Evolutionary conservation across 2,329 filamentous ascomycete species (phyloP).

Genomic region (Neonectria sp.): DNA sequence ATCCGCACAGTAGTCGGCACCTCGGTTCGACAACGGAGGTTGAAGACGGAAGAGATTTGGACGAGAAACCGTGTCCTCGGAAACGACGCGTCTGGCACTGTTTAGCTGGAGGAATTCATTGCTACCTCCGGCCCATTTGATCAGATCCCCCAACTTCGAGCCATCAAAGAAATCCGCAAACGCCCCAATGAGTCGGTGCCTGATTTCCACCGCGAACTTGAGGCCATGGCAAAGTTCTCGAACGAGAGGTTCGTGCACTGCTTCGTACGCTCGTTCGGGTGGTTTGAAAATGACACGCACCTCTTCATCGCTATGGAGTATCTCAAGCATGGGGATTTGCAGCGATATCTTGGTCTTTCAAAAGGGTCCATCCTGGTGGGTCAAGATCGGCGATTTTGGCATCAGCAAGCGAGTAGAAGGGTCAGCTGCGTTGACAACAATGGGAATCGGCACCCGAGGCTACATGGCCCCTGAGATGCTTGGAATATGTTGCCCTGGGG

Average conservation of each 20-base stretch:
- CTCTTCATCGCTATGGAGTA: conserved; percentile 24
- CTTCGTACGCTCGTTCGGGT: conserved; percentile 16
- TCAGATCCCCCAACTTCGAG: neutral
- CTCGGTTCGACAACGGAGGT: neutral
- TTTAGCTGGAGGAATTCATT: neutral
- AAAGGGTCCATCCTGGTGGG: conserved; percentile 10
- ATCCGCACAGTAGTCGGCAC: neutral
- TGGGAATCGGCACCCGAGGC: neutral
- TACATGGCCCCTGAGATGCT: conserved; percentile 12
- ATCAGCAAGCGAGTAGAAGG: conserved; percentile 11
- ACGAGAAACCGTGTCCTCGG: neutral
- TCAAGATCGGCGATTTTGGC: conserved; percentile 22
- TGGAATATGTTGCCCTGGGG: neutral
- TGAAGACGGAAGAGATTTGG: conserved; percentile 1
- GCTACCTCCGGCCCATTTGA: neutral
- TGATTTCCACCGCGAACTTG: neutral
- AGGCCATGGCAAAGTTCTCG: neutral
- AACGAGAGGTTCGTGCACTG: neutral
- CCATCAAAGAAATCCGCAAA: neutral
- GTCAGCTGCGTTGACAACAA: neutral
- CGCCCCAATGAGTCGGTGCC: neutral
- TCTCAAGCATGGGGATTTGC: conserved; percentile 10
- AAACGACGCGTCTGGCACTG: neutral
- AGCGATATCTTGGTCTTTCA: conserved; percentile 14
- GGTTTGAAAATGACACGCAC: conserved; percentile 6